These are phyloP conservation scores for Penicillium thymicola DNA, from an alignment of 2,329 filamentous ascomycete species.

Conservation along the genomic window DNA sequence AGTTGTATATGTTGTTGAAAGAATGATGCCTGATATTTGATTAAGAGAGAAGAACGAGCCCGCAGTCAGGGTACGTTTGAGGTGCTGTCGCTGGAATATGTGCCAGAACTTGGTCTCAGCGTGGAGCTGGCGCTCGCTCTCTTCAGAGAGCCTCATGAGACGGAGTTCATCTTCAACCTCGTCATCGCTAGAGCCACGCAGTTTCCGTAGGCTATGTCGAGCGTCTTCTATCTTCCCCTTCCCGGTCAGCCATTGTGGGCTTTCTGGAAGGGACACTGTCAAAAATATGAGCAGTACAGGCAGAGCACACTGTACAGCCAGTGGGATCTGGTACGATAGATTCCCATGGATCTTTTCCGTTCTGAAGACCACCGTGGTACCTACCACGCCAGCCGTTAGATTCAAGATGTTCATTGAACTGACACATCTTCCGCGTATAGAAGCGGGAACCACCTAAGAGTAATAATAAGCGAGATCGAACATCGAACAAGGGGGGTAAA, in stretches of 20 bases:
- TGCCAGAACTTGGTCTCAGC: slow-evolving; percentile 33
- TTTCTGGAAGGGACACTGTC: slow-evolving; percentile 34
- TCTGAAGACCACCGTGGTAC: slow-evolving; percentile 34
- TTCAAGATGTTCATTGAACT: slow-evolving; percentile 34
- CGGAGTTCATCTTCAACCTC: slow-evolving; percentile 34
- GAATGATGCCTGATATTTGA: slow-evolving; percentile 38
- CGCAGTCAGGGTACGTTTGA: slow-evolving; percentile 36
- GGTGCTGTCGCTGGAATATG: slow-evolving; percentile 35
- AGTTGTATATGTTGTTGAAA: slow-evolving; percentile 39
- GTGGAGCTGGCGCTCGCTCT: slow-evolving; percentile 23
- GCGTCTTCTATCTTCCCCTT: slow-evolving; percentile 32
- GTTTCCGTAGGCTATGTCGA: slow-evolving; percentile 28
- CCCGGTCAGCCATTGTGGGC: slow-evolving; percentile 33
- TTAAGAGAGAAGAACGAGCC: slow-evolving; percentile 37
- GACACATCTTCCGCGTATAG: slow-evolving; percentile 33
- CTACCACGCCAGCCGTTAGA: slow-evolving; percentile 31
- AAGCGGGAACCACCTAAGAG: slow-evolving; percentile 29
- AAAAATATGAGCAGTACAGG: slow-evolving; percentile 30
- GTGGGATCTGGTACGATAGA: slow-evolving; percentile 35
- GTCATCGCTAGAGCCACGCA: slow-evolving; percentile 31
- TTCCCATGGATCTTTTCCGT: slow-evolving; percentile 27
- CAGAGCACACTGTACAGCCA: slow-evolving; percentile 35
- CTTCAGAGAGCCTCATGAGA: slow-evolving; percentile 30
- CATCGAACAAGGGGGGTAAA: not conserved
- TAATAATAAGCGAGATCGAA: not conserved